Evolutionary conservation across 2,329 filamentous ascomycete genomes (phyloP).

Genomic region (Akanthomyces lecanii): DNA sequence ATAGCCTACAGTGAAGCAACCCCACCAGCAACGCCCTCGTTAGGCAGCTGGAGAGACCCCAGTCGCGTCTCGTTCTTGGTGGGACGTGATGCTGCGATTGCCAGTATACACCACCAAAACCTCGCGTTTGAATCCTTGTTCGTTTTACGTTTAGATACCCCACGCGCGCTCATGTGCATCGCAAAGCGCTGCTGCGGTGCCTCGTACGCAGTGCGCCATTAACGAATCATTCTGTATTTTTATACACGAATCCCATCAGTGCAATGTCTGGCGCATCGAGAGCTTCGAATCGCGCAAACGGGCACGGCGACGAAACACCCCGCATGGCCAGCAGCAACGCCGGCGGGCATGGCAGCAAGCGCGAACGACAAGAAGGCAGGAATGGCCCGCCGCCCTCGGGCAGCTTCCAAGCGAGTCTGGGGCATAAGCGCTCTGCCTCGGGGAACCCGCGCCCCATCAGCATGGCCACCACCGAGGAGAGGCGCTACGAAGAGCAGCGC

Average conservation of each 20-base stretch:
- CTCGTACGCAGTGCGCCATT: constrained; percentile 5
- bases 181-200: constrained; percentile 1
- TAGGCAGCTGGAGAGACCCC: background rate
- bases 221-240: background rate
- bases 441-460: constrained; percentile 50
- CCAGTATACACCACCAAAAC: constrained; percentile 4
- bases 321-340: constrained; percentile 34
- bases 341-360: constrained; percentile 27
- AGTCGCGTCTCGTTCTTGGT: constrained; percentile 11
- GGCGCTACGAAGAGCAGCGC: constrained; percentile 49
- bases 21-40: constrained; percentile 11
- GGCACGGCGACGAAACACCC: constrained; percentile 31
- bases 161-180: constrained; percentile 9
- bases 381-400: constrained; percentile 27
- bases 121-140: background rate
- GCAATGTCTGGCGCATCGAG: constrained; percentile 38
- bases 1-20: background rate
- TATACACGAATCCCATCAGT: too few species aligned
- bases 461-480: constrained; percentile 40
- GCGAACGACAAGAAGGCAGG: constrained; percentile 31
- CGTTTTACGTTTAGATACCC: background rate
- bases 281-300: constrained; percentile 43
- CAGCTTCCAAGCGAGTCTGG: constrained; percentile 34
- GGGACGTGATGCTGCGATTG: constrained; percentile 11
- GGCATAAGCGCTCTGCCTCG: constrained; percentile 56